phyloP scores from a whole-genome alignment of 768 basidiomycete species.

The Mycena chlorophos region DNA sequence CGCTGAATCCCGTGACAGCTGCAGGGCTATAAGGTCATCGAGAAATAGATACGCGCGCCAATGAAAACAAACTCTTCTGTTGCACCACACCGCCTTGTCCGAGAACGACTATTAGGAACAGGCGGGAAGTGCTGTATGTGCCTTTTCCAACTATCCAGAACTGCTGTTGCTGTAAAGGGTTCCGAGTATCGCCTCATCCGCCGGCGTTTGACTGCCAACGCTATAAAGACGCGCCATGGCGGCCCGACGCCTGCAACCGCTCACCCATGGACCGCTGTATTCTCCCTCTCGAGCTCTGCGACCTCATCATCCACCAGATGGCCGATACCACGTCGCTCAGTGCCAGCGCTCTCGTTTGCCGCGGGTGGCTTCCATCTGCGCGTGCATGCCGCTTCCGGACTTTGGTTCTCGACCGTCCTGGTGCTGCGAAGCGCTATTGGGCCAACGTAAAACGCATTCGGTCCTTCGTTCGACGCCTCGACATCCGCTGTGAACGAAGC shows the following conservation, averaged over 20 bases:
- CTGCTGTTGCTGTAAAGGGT: not conserved
- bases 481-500: conserved; percentile 14
- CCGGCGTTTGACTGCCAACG: not conserved
- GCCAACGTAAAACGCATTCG: not conserved
- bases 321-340: not conserved
- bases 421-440: conserved; percentile 9
- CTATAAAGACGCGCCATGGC: not conserved
- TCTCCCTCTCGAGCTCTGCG: conserved; percentile 11
- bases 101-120: not conserved
- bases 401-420: conserved; percentile 7
- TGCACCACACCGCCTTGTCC: not conserved
- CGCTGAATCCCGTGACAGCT: conserved; percentile 40
- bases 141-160: not conserved
- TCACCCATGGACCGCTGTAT: conserved; percentile 11
- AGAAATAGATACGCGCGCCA: not conserved
- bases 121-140: not conserved
- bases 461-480: conserved; percentile 5
- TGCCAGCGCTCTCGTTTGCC: conserved; percentile 8
- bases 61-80: not conserved
- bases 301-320: conserved; percentile 5
- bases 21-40: conserved; percentile 68
- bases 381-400: conserved; percentile 11
- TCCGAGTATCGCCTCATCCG: not conserved
- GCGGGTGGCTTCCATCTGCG: conserved; percentile 8
- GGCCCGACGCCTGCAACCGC: not conserved